phyloP scores from a whole-genome alignment of 2,329 filamentous ascomycete species.

The Furcasterigmium sp. region DNA sequence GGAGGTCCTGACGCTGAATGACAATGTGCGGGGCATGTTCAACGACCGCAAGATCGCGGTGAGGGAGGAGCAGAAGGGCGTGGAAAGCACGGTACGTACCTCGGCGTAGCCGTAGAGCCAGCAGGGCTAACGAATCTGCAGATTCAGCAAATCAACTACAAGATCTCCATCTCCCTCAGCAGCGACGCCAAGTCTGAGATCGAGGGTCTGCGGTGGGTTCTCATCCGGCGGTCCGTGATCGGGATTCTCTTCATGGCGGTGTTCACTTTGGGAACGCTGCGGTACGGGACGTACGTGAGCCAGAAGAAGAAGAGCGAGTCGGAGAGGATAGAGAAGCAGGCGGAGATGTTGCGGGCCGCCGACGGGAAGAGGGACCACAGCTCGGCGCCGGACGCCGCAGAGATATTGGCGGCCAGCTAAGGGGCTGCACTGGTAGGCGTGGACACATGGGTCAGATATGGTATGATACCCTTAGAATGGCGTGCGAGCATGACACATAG shows the following conservation, averaged over 20 bases:
- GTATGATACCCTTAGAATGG: conserved; percentile 1
- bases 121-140: conserved; percentile 22
- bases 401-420: conserved; percentile 52
- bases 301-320: conserved; percentile 44
- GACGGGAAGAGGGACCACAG: conserved; percentile 41
- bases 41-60: conserved; percentile 94
- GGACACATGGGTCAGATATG: neutral
- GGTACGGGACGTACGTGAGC: conserved; percentile 53
- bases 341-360: conserved; percentile 35
- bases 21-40: conserved; percentile 92
- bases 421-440: conserved; percentile 5
- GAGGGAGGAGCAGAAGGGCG: conserved; percentile 76
- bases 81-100: conserved; percentile 67
- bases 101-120: neutral
- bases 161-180: conserved; percentile 85
- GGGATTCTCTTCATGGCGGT: conserved; percentile 64
- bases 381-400: conserved; percentile 46
- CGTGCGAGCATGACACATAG: too few species aligned
- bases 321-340: conserved; percentile 35
- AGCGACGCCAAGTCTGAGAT: conserved; percentile 90
- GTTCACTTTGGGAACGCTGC: conserved; percentile 52
- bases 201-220: conserved; percentile 84
- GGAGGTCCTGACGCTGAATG: conserved; percentile 74
- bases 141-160: conserved; percentile 94
- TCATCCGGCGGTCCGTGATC: conserved; percentile 58